These are phyloP conservation scores for Metarhizium robertsii DNA, from an alignment of 2,329 filamentous ascomycete species.

Conservation along the genomic window DNA sequence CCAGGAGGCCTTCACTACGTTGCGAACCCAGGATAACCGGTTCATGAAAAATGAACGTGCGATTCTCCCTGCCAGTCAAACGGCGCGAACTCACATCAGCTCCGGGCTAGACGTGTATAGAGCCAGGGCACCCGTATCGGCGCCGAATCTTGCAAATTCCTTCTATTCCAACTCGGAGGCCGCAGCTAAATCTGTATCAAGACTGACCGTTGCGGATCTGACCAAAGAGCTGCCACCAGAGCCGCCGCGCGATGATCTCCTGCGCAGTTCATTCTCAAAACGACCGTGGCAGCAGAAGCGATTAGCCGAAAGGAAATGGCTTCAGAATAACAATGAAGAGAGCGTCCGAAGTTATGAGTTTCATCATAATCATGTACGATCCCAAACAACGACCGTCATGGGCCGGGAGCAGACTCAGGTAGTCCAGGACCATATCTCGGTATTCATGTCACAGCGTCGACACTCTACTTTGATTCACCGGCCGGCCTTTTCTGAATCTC, in stretches of 20 bases:
- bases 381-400: not conserved
- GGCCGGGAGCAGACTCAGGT: not conserved
- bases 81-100: not conserved
- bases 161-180: constrained; percentile 4
- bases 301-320: not conserved
- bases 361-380: not conserved
- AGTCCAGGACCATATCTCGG: not conserved
- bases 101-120: not conserved
- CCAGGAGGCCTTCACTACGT: not conserved
- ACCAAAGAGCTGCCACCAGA: constrained; percentile 9
- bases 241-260: constrained; percentile 8
- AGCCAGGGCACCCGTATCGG: constrained; percentile 7
- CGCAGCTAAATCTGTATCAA: constrained; percentile 6
- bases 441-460: not conserved
- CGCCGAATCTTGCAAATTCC: constrained; percentile 15
- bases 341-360: not conserved
- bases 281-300: not conserved
- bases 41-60: not conserved
- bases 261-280: constrained; percentile 5
- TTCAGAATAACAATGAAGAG: not conserved
- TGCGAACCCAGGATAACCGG: not conserved
- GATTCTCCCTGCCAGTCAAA: too few species aligned
- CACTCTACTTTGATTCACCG: constrained; percentile 6
- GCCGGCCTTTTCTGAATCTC: constrained; percentile 4
- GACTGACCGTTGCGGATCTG: constrained; percentile 9